These are phyloP conservation scores for Vicia faba DNA, from an alignment of 306 rosid genomes.

Conservation along the genomic window DNA sequence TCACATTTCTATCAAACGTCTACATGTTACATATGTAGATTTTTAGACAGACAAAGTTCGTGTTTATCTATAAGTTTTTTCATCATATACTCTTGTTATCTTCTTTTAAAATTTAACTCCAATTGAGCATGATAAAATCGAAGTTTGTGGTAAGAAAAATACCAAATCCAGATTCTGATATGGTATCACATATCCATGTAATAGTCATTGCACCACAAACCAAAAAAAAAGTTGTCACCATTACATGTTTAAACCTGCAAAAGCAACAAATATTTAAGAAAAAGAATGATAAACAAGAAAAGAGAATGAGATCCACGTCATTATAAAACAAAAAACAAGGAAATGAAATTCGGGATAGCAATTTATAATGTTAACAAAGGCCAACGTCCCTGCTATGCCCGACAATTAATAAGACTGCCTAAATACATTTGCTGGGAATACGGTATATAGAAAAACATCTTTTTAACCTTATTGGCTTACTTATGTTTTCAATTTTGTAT, in stretches of 20 bases:
- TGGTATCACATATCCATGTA: slow-evolving; percentile 94
- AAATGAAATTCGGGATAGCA: not conserved
- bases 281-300: slow-evolving; percentile 19
- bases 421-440: slow-evolving; percentile 10
- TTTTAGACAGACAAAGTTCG: slow-evolving; percentile 10
- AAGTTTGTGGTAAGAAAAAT: slow-evolving; percentile 36
- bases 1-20: no score
- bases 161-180: slow-evolving; percentile 98
- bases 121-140: slow-evolving; percentile 30
- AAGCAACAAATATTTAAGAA: slow-evolving; percentile 29
- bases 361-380: slow-evolving; percentile 22
- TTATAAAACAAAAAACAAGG: slow-evolving; percentile 18
- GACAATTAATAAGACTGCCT: slow-evolving; percentile 25
- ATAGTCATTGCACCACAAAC: slow-evolving; percentile 96
- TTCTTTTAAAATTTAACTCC: slow-evolving; percentile 24
- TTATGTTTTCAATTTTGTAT: slow-evolving; percentile 12
- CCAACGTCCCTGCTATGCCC: slow-evolving; percentile 23
- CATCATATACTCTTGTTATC: slow-evolving; percentile 3
- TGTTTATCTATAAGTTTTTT: slow-evolving; percentile 5
- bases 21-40: not conserved
- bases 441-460: slow-evolving; percentile 22
- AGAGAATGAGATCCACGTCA: slow-evolving; percentile 17
- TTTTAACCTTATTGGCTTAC: slow-evolving; percentile 4
- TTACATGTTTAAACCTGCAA: slow-evolving; percentile 89
- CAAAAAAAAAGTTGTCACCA: slow-evolving; percentile 71